Percentiles rank a stretch among this genome's conserved stretches.
phyloP scores from a whole-genome alignment of 352 stramenopile genomes.

The Blastocystis sp. region DNA sequence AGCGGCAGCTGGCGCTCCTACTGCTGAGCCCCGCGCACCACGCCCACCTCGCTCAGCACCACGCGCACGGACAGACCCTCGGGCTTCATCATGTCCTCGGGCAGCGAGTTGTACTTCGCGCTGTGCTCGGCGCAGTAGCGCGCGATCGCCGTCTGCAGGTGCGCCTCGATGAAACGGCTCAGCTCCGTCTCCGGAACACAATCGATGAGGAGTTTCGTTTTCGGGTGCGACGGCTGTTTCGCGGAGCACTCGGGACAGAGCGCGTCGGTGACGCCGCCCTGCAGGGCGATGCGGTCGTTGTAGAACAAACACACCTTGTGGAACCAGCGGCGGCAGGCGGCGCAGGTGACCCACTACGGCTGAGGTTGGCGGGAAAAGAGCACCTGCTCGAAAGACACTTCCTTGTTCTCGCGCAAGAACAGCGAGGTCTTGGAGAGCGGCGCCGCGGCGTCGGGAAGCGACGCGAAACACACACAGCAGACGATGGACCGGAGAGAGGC shows the following conservation, averaged over 20 bases:
- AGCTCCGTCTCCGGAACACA: conserved; percentile 65
- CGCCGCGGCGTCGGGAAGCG: conserved; percentile 75
- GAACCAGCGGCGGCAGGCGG: conserved; percentile 94
- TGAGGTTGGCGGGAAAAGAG: not conserved
- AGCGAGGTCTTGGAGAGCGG: conserved; percentile 79
- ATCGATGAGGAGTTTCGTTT: not conserved
- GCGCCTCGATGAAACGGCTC: conserved; percentile 70
- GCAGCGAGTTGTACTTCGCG: not conserved
- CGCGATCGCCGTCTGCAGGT: conserved; percentile 60
- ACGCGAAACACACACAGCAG: conserved; percentile 74
- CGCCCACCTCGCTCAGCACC: conserved; percentile 68
- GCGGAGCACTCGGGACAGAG: not conserved
- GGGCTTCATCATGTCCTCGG: conserved; percentile 66
- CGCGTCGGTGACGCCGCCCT: not conserved
- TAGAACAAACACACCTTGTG: conserved; percentile 99
- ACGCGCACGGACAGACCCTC: conserved; percentile 69
- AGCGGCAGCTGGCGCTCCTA: not conserved
- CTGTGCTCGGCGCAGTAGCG: conserved; percentile 10
- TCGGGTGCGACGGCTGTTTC: not conserved
- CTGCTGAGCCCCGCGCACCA: not conserved
- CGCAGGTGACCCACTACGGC: conserved; percentile 90
- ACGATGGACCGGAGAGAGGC: conserved; percentile 74
- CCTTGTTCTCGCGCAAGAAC: conserved; percentile 80
- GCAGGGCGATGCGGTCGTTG: conserved; percentile 82
- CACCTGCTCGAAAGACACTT: conserved; percentile 72